Evolutionary conservation across 1,284 basidiomycete genomes (phyloP), one percentile per base, ranked within the genome.

Genomic region (Austroboletus niveus): DNA sequence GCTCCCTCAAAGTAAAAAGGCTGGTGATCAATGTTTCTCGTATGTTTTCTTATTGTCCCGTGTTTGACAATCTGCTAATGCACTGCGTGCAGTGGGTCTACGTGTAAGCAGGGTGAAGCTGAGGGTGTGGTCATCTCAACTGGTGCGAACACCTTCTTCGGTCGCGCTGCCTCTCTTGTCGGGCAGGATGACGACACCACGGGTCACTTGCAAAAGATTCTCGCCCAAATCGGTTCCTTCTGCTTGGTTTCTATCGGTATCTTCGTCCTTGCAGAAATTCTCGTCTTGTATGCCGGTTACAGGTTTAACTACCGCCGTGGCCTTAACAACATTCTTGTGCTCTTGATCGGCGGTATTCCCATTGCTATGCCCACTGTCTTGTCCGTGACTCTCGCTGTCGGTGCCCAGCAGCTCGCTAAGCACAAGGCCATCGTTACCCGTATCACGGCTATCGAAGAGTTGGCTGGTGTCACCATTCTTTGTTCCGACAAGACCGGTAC

Each of bases 401-500:
- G 94, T 77, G 94, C 95, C 53, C 93, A 96, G 75, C 94, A 98
- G 72, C 87, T 98, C 62, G 94, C 94, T 66, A 96, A 95, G 81
- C 93, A 96, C 83, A 95, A 98, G 82, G 94, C 94, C 58, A 97
- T 97, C 60, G 94, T 98, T 72, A 96, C 94, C 57, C 92, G 94
- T 81, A 97, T 98, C 78, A 97, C 94, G 32, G 94, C 94, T 61
- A 98, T 98, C 57, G 94, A 98, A 73, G 94, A 96, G 73, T 80
- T 98, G 64, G 94, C 94, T 45, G 94, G 94, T 77, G 94, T 97
- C 66, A 96, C 94, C 66, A 97, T 98, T 64, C 80, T 98, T 53
- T 96, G 94, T 76, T 96, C 94, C 52, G 94, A 97, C 81, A 96
- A 97, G 84, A 97, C 94, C 31, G 93, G 94, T 75, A 97, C 94